Evolutionary conservation across 352 stramenopile genomes (phyloP), one percentile per base, ranked within the genome.

Genomic region (Blastocystis hominis): DNA sequence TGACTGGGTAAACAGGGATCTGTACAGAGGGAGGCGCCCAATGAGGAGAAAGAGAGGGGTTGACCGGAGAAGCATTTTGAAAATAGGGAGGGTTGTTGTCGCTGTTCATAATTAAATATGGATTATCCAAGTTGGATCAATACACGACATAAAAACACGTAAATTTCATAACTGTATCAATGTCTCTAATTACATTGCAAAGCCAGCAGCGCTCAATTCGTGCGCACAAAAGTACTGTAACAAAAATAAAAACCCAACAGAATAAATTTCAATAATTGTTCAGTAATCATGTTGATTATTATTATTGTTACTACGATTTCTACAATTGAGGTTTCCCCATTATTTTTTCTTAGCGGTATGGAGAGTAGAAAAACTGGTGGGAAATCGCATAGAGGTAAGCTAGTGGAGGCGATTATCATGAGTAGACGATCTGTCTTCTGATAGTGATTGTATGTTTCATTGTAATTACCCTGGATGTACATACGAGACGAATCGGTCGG

Each of bases 381-480:
- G 17, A n/a, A 36, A 17, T 44, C 6, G 50, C 64, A 75, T 34
- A 40, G 34, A 56, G 66, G 66, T 55, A 77, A n/a, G 46, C 36
- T 34, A 56, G 10, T 24, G 38, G 40, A 30, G 0, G 66, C 55
- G 30, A 7, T 10, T 55, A 20, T 54, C 53, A 56, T 36, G 50
- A 9, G 10, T 80, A 80, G 70, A 80, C 36, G 70, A 80, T 46
- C 34, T 80, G n/a, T 80, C 70, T 34, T 80, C 70, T 20, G 70
- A 80, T 42, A 80, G 70, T 80, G 70, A 80, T 46, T 80, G 70
- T 46, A 61, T 86, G 63, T 86, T 75, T 75, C 59, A 55, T n/a
- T 86, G 76, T 76, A 59, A 5, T 24, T 86, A 86, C 77, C 76
- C 76, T 3, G 76, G 76, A 10, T 86, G 76, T 66, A 77, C 46